Percentiles rank a stretch among this genome's conserved stretches.
Conservation (phyloP, 116 monocot genomes). For the Trichopus zeylanicus region DNA sequence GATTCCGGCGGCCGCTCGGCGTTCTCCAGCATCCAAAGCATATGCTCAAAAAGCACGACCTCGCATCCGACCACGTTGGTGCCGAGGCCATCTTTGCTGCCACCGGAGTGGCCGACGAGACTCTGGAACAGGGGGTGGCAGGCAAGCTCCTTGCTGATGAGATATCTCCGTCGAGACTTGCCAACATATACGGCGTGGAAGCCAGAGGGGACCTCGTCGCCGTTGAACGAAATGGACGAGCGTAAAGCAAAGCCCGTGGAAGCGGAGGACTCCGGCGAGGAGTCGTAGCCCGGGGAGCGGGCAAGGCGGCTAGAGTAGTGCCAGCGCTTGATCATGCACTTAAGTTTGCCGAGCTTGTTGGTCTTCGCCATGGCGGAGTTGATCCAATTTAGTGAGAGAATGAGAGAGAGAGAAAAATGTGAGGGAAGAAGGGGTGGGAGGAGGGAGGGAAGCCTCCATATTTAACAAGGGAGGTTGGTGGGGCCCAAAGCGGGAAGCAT, state of each 20-base stretch:
- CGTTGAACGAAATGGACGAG: conserved; percentile 8
- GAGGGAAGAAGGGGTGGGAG: background rate
- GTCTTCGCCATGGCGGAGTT: conserved; percentile 27
- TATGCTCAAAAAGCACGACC: conserved; percentile 91
- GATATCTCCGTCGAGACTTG: conserved; percentile 66
- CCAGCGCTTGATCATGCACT: conserved; percentile 68
- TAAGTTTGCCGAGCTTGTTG: conserved; percentile 60
- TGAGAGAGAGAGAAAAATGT: conserved; percentile 7
- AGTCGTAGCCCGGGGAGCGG: too few species aligned
- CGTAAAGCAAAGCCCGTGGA: too few species aligned
- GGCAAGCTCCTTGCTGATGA: conserved; percentile 41
- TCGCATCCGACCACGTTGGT: conserved; percentile 50
- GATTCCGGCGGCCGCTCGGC: conserved; percentile 54
- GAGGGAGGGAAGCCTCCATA: background rate
- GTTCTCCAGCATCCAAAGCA: conserved; percentile 87
- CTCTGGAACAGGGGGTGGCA: conserved; percentile 47
- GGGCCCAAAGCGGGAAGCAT: background rate
- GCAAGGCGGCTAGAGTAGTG: conserved; percentile 27
- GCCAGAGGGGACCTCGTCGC: conserved; percentile 26
- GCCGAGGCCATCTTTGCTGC: conserved; percentile 1
- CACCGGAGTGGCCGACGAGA: conserved; percentile 38
- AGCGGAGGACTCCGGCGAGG: background rate
- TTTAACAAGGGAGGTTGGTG: background rate
- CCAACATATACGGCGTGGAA: conserved; percentile 72
- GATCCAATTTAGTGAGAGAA: background rate